These are phyloP conservation scores for Ramaria sp. DNA, from an alignment of 768 basidiomycete genomes.

Conservation along the genomic window DNA sequence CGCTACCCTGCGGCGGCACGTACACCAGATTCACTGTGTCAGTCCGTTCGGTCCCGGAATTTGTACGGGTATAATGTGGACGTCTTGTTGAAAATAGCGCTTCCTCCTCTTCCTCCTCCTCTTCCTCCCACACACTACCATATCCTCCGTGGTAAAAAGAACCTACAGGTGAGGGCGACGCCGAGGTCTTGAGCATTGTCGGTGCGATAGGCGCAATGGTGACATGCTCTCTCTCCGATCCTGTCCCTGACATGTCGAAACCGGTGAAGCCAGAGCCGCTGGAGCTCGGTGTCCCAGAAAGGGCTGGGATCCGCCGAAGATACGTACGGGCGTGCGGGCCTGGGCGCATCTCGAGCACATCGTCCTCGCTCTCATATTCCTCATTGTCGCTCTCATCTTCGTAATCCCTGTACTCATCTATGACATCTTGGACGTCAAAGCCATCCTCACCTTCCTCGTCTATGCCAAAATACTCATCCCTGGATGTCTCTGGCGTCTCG, in stretches of 20 bases:
- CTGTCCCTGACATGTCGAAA: constrained; percentile 7
- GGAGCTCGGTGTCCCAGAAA: constrained; percentile 9
- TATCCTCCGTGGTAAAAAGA: neutral
- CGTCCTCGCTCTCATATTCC: constrained; percentile 7
- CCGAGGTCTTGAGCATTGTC: constrained; percentile 74
- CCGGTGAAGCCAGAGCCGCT: constrained; percentile 14
- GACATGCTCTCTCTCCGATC: constrained; percentile 38
- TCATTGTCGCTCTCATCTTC: constrained; percentile 20
- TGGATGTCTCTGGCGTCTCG: constrained; percentile 50
- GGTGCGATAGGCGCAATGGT: constrained; percentile 69
- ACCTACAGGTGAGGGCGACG: constrained; percentile 9
- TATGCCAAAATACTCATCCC: constrained; percentile 15
- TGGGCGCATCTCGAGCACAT: constrained; percentile 8
- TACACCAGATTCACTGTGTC: constrained; percentile 8
- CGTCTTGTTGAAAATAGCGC: constrained; percentile 13
- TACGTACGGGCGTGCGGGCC: constrained; percentile 11
- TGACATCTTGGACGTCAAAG: constrained; percentile 10
- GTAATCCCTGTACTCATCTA: constrained; percentile 13
- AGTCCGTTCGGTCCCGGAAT: constrained; percentile 20
- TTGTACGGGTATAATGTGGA: constrained; percentile 21
- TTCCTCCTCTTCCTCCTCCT: constrained; percentile 3
- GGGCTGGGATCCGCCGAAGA: constrained; percentile 12
- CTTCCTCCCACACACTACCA: constrained; percentile 2
- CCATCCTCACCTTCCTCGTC: constrained; percentile 17
- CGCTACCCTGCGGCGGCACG: constrained; percentile 8